Base-by-base conservation (phyloP, 176 grass and related monocot genomes). In the Leersia perrieri region DNA sequence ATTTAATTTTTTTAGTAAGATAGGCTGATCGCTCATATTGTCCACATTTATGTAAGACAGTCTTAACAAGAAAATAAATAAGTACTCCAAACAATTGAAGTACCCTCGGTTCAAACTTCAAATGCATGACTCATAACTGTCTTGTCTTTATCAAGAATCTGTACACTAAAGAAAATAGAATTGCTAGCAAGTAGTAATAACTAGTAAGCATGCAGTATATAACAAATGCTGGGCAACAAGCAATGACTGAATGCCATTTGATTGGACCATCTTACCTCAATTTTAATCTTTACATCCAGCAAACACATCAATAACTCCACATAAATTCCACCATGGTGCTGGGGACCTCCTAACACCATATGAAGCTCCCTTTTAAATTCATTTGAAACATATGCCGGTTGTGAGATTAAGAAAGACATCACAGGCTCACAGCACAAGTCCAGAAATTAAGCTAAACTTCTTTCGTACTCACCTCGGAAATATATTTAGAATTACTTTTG, bases 311-410 rank as follows among this genome's bases (percentile, higher is more conserved):
- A 88, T 34, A 29, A 88, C 74, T 83, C 86, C 86, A 83, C 80
- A 83, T 73, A 88, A 88, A 29, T 83, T 78, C 86, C 86, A 88
- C 86, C 86, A 88, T 13, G 76, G 74, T 83, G 44, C 33, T 18
- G 68, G 67, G 73, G 86, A 78, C 80, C 60, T 63, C 73, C 66
- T 72, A 33, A 67, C 33, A 1, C 49, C 49, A 38, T 34, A 16
- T 41, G 35, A 5, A 1, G 33, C 34, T 42, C 60, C 80, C 86
- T 88, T 83, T 26, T 20, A 45, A 88, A 73, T 83, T 36, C 11
- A 78, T 15, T 58, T 73, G 61, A 82, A 6, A 65, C 51, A 65
- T 58, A 27, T 33, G 34, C 28, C 33, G 27, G 67, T 7, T 35
- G 45, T 29, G 73, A 36, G 45, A 1, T 58, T 78, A 58, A 66